These are phyloP conservation scores for Hyphopichia khmerensis DNA, from an alignment of 1,139 yeast genomes.

Conservation along the genomic window DNA sequence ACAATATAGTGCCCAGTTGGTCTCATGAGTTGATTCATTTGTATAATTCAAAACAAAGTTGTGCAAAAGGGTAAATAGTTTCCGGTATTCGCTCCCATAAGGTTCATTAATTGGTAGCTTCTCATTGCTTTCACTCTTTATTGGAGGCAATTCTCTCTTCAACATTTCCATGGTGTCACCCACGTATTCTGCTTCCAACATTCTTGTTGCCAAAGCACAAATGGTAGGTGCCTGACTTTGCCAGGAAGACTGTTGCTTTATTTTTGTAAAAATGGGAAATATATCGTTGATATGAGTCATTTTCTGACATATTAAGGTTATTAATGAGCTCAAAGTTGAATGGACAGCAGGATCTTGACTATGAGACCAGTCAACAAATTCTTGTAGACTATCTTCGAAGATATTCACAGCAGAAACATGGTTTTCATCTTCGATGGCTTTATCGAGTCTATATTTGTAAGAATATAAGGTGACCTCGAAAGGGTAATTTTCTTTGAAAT, in stretches of 20 bases:
- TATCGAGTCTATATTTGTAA: conserved; percentile 31
- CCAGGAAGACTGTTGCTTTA: conserved; percentile 38
- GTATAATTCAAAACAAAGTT: conserved; percentile 44
- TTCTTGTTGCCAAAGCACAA: conserved; percentile 43
- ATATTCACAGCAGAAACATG: conserved; percentile 24
- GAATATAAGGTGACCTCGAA: conserved; percentile 22
- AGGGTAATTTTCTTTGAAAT: conserved; percentile 12
- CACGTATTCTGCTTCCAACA: conserved; percentile 48
- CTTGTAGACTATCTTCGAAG: conserved; percentile 31
- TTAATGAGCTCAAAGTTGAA: conserved; percentile 33
- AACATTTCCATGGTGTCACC: conserved; percentile 62
- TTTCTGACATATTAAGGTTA: conserved; percentile 20
- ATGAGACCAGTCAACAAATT: conserved; percentile 29
- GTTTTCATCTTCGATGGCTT: conserved; percentile 22
- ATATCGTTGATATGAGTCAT: conserved; percentile 21
- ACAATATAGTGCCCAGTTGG: conserved; percentile 66
- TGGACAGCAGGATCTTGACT: conserved; percentile 28
- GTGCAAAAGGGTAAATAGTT: conserved; percentile 41
- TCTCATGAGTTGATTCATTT: conserved; percentile 42
- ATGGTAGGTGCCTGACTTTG: conserved; percentile 41
- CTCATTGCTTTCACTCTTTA: conserved; percentile 33
- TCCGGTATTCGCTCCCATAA: conserved; percentile 26
- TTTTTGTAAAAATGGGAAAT: conserved; percentile 33
- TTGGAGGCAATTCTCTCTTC: conserved; percentile 56
- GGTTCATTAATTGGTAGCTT: conserved; percentile 27